Evolutionary conservation across 441 rosid species (phyloP).

Genomic region (Euphorbia celastroides): DNA sequence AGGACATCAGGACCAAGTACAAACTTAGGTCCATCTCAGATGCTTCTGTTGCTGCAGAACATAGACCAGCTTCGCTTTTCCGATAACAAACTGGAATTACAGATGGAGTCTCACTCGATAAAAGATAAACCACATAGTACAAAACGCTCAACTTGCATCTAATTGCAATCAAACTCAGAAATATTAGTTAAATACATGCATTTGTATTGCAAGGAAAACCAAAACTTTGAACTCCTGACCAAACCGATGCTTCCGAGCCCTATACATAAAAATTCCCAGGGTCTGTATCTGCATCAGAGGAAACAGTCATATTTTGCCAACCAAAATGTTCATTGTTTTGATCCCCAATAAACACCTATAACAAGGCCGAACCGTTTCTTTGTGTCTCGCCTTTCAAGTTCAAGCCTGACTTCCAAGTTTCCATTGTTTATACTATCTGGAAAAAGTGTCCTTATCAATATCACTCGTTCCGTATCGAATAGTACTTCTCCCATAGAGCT

Average conservation of each 20-base stretch:
- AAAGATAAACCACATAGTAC: too few species aligned
- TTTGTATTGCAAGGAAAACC: too few species aligned
- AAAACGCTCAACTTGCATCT: too few species aligned
- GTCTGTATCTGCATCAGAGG: neutral
- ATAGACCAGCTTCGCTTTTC: too few species aligned
- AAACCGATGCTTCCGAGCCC: conserved; percentile 4
- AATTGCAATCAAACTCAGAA: too few species aligned
- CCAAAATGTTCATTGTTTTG: conserved; percentile 16
- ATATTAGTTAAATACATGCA: conserved; percentile 7
- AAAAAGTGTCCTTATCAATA: neutral
- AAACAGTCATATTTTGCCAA: conserved; percentile 10
- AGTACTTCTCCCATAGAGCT: conserved; percentile 66
- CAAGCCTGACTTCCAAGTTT: neutral
- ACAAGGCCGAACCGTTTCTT: too few species aligned
- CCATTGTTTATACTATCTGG: neutral
- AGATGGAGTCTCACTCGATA: too few species aligned
- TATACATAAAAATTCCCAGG: conserved; percentile 20
- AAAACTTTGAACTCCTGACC: neutral
- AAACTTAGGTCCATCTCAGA: too few species aligned
- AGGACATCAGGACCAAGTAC: too few species aligned
- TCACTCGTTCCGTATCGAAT: conserved; percentile 86
- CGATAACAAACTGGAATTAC: too few species aligned
- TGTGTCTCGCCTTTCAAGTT: neutral
- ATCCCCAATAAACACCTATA: too few species aligned
- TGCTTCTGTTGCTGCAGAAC: too few species aligned